Evolutionary conservation across 495 filamentous ascomycete genomes (phyloP).

Genomic region (Aspergillus egyptiacus): DNA sequence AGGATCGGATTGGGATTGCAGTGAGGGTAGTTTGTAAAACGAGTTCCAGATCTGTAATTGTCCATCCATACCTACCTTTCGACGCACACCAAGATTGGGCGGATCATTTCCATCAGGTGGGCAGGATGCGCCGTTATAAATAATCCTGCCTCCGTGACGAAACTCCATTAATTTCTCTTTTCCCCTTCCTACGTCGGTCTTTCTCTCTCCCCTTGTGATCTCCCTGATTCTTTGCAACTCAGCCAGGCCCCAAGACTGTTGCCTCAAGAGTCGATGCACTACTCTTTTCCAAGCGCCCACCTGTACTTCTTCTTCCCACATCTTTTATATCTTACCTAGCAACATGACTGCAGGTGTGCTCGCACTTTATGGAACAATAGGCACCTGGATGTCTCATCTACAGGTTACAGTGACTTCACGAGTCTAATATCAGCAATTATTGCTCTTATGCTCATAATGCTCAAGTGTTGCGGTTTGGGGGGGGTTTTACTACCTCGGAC

Average conservation of each 20-base stretch:
- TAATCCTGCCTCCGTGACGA: conserved; percentile 19
- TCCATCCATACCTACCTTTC: conserved; percentile 21
- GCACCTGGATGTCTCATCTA: background rate
- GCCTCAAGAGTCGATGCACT: background rate
- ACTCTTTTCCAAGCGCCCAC: background rate
- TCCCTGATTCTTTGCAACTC: background rate
- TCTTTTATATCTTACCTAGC: background rate
- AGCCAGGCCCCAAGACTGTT: background rate
- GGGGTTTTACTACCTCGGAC: background rate
- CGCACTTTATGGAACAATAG: background rate
- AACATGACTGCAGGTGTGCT: background rate
- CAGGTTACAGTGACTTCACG: no score
- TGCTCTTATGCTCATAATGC: background rate
- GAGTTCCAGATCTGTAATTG: conserved; percentile 12
- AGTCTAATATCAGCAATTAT: background rate
- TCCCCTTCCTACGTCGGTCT: background rate
- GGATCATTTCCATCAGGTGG: conserved; percentile 19
- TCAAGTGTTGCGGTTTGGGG: background rate
- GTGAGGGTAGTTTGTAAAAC: conserved; percentile 9
- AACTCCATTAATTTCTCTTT: conserved; percentile 9
- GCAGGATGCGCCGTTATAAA: conserved; percentile 27
- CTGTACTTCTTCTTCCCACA: background rate
- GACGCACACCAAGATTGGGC: conserved; percentile 19
- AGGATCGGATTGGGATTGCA: conserved; percentile 8
- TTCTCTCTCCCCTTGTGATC: background rate